These are phyloP conservation scores for Neolentinus lepideus DNA, from an alignment of 1,284 basidiomycete species.

Conservation along the genomic window DNA sequence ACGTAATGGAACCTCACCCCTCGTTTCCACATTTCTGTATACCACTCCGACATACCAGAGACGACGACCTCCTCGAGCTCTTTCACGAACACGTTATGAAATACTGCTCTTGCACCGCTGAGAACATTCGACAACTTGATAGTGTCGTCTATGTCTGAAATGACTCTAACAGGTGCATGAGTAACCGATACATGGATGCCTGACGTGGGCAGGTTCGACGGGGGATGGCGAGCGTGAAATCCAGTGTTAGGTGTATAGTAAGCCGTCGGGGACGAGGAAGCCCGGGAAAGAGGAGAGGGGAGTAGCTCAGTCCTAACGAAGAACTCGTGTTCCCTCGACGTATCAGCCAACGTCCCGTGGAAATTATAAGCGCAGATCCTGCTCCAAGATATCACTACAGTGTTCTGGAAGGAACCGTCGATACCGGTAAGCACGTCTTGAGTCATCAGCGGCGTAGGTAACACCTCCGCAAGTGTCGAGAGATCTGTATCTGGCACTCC, in stretches of 20 bases:
- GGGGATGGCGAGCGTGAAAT: slow-evolving; percentile 14
- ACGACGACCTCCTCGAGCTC: slow-evolving; percentile 73
- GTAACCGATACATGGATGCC: slow-evolving; percentile 42
- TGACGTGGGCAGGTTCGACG: slow-evolving; percentile 15
- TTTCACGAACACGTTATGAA: slow-evolving; percentile 74
- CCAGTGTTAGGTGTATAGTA: slow-evolving; percentile 13
- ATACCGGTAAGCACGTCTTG: slow-evolving; percentile 46
- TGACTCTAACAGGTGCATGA: slow-evolving; percentile 59
- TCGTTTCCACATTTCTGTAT: slow-evolving; percentile 56
- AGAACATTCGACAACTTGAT: slow-evolving; percentile 77
- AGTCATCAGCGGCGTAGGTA: slow-evolving; percentile 37
- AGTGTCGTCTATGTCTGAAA: slow-evolving; percentile 95
- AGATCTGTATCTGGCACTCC: slow-evolving; percentile 5
- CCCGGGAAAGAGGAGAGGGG: slow-evolving; percentile 22
- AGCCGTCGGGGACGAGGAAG: slow-evolving; percentile 8
- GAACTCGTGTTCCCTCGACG: slow-evolving; percentile 46
- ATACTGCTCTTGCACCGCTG: slow-evolving; percentile 66
- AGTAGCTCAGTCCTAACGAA: slow-evolving; percentile 48
- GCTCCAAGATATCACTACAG: slow-evolving; percentile 61
- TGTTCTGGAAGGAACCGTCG: slow-evolving; percentile 68
- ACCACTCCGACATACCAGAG: slow-evolving; percentile 84
- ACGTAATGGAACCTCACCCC: slow-evolving; percentile 84
- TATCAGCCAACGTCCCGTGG: slow-evolving; percentile 51
- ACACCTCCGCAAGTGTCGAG: slow-evolving; percentile 2
- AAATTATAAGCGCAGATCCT: slow-evolving; percentile 54